Percentiles rank a stretch among this genome's conserved stretches.
These are phyloP conservation scores for Starmerella sp. DNA, from an alignment of 805 yeast species.

Conservation along the genomic window DNA sequence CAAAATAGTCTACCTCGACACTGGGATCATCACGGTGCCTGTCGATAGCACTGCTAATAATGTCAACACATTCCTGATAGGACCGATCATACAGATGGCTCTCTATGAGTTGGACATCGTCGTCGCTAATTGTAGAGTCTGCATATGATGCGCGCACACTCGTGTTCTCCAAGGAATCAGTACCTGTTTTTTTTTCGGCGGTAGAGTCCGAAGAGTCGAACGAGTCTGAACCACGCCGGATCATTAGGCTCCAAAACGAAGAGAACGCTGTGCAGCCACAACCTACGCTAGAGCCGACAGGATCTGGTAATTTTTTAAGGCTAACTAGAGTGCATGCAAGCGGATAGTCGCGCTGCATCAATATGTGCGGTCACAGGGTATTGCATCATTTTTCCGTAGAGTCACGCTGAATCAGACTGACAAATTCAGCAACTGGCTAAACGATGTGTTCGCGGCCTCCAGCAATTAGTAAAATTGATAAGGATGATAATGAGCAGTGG, in stretches of 20 bases:
- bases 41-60: slow-evolving; percentile 29
- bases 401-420: not conserved
- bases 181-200: not conserved
- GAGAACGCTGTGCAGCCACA: not conserved
- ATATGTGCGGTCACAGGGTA: not conserved
- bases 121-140: not conserved
- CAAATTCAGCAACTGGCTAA: not conserved
- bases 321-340: not conserved
- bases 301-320: not conserved
- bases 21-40: slow-evolving; percentile 1
- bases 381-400: not conserved
- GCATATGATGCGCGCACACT: slow-evolving; percentile 1
- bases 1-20: slow-evolving; percentile 32
- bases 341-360: not conserved
- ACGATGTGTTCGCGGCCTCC: no score
- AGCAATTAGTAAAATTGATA: no score
- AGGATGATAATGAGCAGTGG: no score
- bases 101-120: not conserved
- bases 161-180: not conserved
- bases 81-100: slow-evolving; percentile 23
- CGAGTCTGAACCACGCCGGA: not conserved
- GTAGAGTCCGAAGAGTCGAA: not conserved
- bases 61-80: slow-evolving; percentile 31
- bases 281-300: not conserved
- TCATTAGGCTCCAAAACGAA: not conserved